phyloP scores from a whole-genome alignment of 2,329 filamentous ascomycete species.

The Phyllosticta ampelicida region DNA sequence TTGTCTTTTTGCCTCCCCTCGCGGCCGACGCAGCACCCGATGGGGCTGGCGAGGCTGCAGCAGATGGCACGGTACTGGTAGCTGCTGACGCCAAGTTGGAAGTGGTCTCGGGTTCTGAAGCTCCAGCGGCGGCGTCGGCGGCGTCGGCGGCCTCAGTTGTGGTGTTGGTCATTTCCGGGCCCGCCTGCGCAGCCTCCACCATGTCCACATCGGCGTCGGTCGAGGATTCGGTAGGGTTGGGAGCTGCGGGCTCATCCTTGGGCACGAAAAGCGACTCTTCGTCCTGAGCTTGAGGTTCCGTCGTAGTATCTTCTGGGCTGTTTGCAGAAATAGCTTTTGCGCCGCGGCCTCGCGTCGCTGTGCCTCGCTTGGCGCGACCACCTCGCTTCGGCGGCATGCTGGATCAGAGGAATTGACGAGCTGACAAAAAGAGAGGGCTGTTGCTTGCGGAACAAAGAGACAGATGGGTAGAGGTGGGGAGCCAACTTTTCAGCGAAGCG shows the following conservation, averaged over 20 bases:
- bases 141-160: not conserved
- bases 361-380: not conserved
- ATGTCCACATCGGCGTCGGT: not conserved
- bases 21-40: slow-evolving; percentile 17
- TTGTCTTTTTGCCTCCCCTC: slow-evolving; percentile 20
- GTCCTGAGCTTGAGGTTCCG: not conserved
- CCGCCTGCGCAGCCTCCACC: not conserved
- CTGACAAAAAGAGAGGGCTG: not conserved
- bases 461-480: not conserved
- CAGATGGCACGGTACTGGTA: slow-evolving; percentile 11
- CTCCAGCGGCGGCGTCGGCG: slow-evolving; percentile 2
- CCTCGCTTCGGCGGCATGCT: not conserved
- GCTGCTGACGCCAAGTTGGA: not conserved
- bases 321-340: not conserved
- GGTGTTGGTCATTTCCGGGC: not conserved
- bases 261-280: slow-evolving; percentile 14
- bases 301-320: not conserved
- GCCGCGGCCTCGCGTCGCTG: not conserved
- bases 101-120: not conserved
- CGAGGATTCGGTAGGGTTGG: not conserved
- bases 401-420: not conserved
- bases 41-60: slow-evolving; percentile 22
- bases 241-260: slow-evolving; percentile 5
- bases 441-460: not conserved
- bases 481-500: not conserved